Evolutionary conservation across 2,329 filamentous ascomycete species (phyloP).

Genomic region (Phialophora expanda): DNA sequence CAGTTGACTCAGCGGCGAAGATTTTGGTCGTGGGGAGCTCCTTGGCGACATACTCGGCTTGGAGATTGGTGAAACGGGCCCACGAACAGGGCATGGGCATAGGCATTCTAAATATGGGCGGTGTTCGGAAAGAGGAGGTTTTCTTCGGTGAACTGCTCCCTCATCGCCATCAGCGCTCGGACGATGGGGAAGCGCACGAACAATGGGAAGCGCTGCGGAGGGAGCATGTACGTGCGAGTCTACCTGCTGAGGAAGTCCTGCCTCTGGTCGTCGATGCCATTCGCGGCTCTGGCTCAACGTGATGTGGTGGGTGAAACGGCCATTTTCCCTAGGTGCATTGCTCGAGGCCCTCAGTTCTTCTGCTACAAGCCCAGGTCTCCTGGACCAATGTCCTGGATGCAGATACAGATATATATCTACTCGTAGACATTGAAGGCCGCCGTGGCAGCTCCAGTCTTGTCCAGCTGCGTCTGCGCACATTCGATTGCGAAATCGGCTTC

Average conservation of each 20-base stretch:
- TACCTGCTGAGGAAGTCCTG: conserved; percentile 50
- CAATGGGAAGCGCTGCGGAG: conserved; percentile 21
- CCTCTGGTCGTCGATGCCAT: conserved; percentile 45
- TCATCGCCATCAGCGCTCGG: not conserved
- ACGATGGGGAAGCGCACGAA: not conserved
- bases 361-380: not conserved
- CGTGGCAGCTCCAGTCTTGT: no score
- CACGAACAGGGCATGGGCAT: conserved; percentile 83
- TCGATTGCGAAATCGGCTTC: not conserved
- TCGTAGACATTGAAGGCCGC: not conserved
- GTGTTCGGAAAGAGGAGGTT: conserved; percentile 53
- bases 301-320: not conserved
- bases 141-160: conserved; percentile 46
- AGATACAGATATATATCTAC: not conserved
- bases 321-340: not conserved
- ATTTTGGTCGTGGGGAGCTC: conserved; percentile 86
- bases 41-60: conserved; percentile 92
- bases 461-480: not conserved
- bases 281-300: conserved; percentile 1
- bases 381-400: not conserved
- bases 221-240: conserved; percentile 49
- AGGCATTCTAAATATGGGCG: conserved; percentile 78
- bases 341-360: not conserved
- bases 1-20: conserved; percentile 75
- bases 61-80: conserved; percentile 83